These are phyloP conservation scores for Eleusine indica DNA, from an alignment of 176 grass and related monocot genomes.

Conservation along the genomic window DNA sequence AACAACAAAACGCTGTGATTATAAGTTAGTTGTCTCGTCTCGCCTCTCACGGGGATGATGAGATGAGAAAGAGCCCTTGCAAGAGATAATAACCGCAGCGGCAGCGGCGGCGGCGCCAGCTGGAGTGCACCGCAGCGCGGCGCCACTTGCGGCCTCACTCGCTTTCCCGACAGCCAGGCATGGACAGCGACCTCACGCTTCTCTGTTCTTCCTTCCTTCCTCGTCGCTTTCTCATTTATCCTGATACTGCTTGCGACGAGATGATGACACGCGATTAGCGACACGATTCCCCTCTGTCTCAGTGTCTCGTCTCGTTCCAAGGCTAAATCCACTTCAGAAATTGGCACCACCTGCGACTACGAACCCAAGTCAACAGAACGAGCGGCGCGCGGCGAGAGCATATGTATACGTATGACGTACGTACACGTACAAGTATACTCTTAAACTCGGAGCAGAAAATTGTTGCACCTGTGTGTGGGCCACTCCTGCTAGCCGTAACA, in stretches of 20 bases:
- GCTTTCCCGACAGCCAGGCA: constrained; percentile 54
- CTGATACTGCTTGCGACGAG: too few relatives aligned
- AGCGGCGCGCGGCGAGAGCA: background rate
- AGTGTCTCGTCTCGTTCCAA: background rate
- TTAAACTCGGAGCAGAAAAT: too few relatives aligned
- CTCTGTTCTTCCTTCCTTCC: background rate
- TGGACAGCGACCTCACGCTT: background rate
- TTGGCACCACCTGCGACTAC: too few relatives aligned
- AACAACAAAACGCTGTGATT: background rate
- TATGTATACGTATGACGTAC: background rate
- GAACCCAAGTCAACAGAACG: background rate
- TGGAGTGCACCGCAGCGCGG: constrained; percentile 34
- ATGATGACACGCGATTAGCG: background rate
- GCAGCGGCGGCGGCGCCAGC: constrained; percentile 29
- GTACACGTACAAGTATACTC: background rate
- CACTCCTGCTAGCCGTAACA: too few relatives aligned
- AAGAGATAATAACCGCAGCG: background rate
- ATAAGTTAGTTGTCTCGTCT: background rate
- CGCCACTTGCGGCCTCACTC: constrained; percentile 36
- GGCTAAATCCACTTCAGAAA: background rate
- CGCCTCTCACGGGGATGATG: background rate
- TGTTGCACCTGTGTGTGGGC: too few relatives aligned
- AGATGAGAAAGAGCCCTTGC: background rate
- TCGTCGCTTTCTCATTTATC: background rate
- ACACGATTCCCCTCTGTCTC: too few relatives aligned